These are phyloP conservation scores for Trypanosoma platydactyli DNA, from an alignment of 208 protist genomes.

Conservation along the genomic window DNA sequence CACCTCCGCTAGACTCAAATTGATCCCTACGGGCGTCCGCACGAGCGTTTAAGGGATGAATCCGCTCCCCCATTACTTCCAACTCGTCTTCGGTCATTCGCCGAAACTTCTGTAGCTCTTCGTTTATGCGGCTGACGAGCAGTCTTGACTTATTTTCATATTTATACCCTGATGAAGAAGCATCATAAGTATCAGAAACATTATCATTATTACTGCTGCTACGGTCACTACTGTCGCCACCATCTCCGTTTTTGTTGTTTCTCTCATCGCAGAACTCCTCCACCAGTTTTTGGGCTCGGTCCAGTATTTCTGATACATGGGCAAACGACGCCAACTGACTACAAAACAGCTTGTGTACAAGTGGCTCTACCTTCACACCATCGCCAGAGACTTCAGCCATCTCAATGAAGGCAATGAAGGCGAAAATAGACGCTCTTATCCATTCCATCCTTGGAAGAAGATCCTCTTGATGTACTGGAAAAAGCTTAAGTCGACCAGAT, in stretches of 20 bases:
- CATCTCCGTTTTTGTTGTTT: too few species aligned
- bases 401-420: conserved; percentile 79
- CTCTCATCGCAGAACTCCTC: conserved; percentile 5
- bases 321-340: conserved; percentile 47
- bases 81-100: conserved; percentile 48
- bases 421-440: conserved; percentile 73
- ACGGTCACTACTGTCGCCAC: neutral
- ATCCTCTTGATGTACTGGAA: conserved; percentile 69
- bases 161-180: neutral
- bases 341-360: conserved; percentile 75
- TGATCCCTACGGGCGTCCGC: conserved; percentile 65
- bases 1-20: conserved; percentile 78
- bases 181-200: too few species aligned
- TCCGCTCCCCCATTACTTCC: conserved; percentile 45
- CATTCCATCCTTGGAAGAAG: conserved; percentile 84
- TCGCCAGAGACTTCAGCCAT: conserved; percentile 68
- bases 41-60: conserved; percentile 67
- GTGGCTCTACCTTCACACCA: conserved; percentile 35
- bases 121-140: conserved; percentile 12
- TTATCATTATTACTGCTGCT: too few species aligned
- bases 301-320: conserved; percentile 23
- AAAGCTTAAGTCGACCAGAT: conserved; percentile 55
- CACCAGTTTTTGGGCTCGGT: conserved; percentile 14
- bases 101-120: conserved; percentile 37
- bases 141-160: neutral